phyloP scores from a whole-genome alignment of 208 protist species.

The Herpetomonas muscarum region DNA sequence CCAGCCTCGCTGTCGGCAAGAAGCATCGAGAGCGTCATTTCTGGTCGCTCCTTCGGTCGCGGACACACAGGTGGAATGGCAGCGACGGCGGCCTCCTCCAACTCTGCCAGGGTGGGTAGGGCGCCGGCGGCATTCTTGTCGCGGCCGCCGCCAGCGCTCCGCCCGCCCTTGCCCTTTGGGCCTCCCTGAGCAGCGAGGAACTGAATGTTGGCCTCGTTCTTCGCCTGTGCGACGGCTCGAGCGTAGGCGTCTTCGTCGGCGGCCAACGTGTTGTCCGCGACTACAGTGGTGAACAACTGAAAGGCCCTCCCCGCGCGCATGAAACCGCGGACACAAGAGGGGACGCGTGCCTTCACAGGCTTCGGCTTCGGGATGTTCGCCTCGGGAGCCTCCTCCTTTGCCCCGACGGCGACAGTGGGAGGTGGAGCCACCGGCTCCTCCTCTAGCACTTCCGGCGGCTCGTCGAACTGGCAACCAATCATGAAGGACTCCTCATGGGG shows the following conservation, averaged over 20 bases:
- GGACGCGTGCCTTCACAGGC: slow-evolving; percentile 16
- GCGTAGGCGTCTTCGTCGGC: slow-evolving; percentile 37
- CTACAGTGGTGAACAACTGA: slow-evolving; percentile 48
- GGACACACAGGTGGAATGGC: slow-evolving; percentile 31
- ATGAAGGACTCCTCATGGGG: slow-evolving; percentile 38
- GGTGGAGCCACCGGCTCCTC: too few relatives aligned
- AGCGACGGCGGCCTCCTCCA: slow-evolving; percentile 40
- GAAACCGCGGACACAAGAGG: slow-evolving; percentile 42
- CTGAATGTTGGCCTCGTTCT: slow-evolving; percentile 44
- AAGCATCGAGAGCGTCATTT: neutral
- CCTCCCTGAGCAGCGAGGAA: slow-evolving; percentile 36
- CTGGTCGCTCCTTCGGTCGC: slow-evolving; percentile 7
- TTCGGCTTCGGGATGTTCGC: neutral
- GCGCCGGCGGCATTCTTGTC: slow-evolving; percentile 26
- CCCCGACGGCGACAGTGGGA: too few relatives aligned
- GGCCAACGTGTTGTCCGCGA: slow-evolving; percentile 56
- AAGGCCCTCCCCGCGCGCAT: slow-evolving; percentile 23
- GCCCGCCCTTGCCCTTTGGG: slow-evolving; percentile 8
- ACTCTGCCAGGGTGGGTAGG: slow-evolving; percentile 43
- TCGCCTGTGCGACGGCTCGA: slow-evolving; percentile 38
- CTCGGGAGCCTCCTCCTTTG: too few relatives aligned
- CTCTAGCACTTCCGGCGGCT: neutral
- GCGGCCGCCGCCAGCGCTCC: neutral
- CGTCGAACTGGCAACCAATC: slow-evolving; percentile 9
- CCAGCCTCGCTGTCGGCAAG: too few relatives aligned